Conservation (phyloP, 202 grass and related monocot genomes). For the Dendrocalamus latiflorus region DNA sequence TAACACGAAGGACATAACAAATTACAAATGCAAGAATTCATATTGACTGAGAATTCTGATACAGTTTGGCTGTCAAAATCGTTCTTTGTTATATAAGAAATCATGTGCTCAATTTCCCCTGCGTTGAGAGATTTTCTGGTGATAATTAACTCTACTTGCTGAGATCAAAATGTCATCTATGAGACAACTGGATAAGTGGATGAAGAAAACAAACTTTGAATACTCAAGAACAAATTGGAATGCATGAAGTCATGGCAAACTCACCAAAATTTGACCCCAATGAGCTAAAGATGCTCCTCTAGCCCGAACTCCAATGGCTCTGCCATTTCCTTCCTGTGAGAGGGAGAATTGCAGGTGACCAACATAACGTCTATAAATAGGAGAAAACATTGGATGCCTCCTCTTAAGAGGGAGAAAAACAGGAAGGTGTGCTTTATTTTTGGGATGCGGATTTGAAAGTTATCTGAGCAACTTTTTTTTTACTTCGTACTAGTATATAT, state of each 20-base stretch:
- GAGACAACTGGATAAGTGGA: background rate
- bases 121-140: constrained; percentile 11
- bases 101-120: background rate
- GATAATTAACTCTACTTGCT: background rate
- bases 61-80: background rate
- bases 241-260: background rate
- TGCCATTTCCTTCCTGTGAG: constrained; percentile 24
- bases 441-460: constrained; percentile 18
- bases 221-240: background rate
- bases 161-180: background rate
- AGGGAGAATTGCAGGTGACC: constrained; percentile 21
- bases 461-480: background rate
- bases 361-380: constrained; percentile 45
- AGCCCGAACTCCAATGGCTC: constrained; percentile 22
- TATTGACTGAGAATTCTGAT: background rate
- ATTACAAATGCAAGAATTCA: no score
- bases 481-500: background rate
- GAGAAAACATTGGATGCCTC: constrained; percentile 6
- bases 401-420: constrained; percentile 27
- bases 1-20: no score
- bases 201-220: background rate
- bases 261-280: constrained; percentile 24
- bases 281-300: constrained; percentile 7
- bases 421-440: constrained; percentile 40
- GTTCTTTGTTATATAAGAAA: background rate